Base-by-base conservation (phyloP, 495 filamentous ascomycete species). In the Penicillium roqueforti region DNA sequence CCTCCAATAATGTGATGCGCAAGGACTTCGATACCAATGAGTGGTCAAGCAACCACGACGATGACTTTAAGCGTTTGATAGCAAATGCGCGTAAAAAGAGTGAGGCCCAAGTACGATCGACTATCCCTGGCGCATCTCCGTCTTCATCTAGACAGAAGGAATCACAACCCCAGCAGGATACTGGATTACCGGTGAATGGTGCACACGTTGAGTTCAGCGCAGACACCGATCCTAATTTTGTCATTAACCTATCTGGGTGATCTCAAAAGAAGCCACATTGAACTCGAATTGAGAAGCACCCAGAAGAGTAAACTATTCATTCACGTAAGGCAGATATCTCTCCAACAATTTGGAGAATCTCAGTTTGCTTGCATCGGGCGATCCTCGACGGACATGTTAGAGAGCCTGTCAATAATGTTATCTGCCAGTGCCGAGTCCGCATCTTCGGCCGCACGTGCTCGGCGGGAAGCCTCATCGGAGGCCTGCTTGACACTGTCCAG, bases 21-120 rank as follows among this genome's bases (percentile, higher is more conserved):
- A 96, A 93, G 62, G 85, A 92, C 43, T 97, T 95, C 58, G 86
- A 97, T 71, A 83, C 82, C 4, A 75, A 76, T 0, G 85, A 80
- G 1, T 97, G 92, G 89, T 85, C 85, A 26, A 70, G 69, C 14
- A 85, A 72, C 47, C 85, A 98, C 72, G 81, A 81, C 19, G 67
- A 65, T 29, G 85, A 91, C 10, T 98, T 95, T 65, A 81, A 83
- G 41, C 75, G 81, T 28, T 64, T 96, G 45, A 89, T 96, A 47
- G 84, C 83, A 3, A 82, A 82, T 58, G 92, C 92, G 19, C 75
- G 78, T 50, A 73, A 67, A 45, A 76, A 70, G 52, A 68, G 55
- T 38, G 68, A 72, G 22, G 68, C 61, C 0, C 42, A 60, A 11
- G 55, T 70, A 22, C 63, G 60, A 51, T 63, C 65, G 16, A 68